Evolutionary conservation across 805 yeast genomes (phyloP).

Genomic region (Blastobotrys peoriensis): DNA sequence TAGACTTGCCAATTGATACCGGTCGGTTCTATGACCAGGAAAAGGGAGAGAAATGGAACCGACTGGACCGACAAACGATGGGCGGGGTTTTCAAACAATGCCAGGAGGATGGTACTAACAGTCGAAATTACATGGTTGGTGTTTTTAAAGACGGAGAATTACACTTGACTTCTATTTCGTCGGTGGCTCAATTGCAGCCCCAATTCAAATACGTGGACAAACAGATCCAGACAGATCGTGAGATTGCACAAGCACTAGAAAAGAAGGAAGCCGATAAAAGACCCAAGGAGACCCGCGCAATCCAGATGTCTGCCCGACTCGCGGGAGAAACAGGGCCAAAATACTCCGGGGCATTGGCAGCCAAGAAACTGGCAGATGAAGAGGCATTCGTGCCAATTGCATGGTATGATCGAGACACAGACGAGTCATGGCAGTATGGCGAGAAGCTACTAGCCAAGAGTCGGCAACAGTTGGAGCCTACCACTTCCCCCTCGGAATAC

Average conservation of each 20-base stretch:
- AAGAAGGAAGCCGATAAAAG: slow-evolving; percentile 34
- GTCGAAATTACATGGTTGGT: slow-evolving; percentile 33
- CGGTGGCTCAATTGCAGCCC: slow-evolving; percentile 75
- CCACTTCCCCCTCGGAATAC: slow-evolving; percentile 20
- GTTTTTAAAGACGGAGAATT: slow-evolving; percentile 44
- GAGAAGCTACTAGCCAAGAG: slow-evolving; percentile 21
- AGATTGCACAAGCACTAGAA: slow-evolving; percentile 33
- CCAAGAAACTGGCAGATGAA: slow-evolving; percentile 58
- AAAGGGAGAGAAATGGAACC: slow-evolving; percentile 60
- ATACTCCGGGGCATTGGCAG: slow-evolving; percentile 61
- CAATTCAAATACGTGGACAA: slow-evolving; percentile 74
- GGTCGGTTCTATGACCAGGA: slow-evolving; percentile 57
- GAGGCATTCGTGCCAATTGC: slow-evolving; percentile 42
- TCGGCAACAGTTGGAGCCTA: slow-evolving; percentile 16
- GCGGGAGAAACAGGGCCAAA: slow-evolving; percentile 52
- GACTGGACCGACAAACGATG: slow-evolving; percentile 53
- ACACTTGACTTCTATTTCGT: slow-evolving; percentile 58
- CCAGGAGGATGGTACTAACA: slow-evolving; percentile 11
- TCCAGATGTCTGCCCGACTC: slow-evolving; percentile 71
- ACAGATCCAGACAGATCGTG: slow-evolving; percentile 36
- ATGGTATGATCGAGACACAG: slow-evolving; percentile 40
- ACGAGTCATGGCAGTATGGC: slow-evolving; percentile 29
- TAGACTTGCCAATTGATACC: slow-evolving; percentile 71
- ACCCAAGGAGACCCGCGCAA: slow-evolving; percentile 48
- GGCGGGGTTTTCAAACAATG: slow-evolving; percentile 54